phyloP scores from a whole-genome alignment of 352 stramenopile genomes.

The Globisporangium echinulatum region DNA sequence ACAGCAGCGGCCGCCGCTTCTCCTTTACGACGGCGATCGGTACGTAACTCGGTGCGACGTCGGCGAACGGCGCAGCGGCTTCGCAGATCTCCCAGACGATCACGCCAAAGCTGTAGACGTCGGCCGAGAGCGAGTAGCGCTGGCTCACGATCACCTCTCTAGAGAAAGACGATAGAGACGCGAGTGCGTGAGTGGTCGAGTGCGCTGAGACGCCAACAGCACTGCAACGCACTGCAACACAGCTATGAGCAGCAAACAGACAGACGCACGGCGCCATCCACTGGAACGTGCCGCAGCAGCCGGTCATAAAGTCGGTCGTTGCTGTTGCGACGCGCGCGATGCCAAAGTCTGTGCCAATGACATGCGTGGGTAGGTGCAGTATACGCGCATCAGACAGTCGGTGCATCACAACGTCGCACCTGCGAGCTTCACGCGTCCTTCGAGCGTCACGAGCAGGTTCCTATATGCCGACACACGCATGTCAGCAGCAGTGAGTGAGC shows the following conservation, averaged over 20 bases:
- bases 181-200: background rate
- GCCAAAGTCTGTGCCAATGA: slow-evolving; percentile 44
- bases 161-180: background rate
- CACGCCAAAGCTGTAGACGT: slow-evolving; percentile 79
- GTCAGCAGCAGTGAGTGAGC: background rate
- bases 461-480: slow-evolving; percentile 16
- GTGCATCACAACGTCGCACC: slow-evolving; percentile 14
- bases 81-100: slow-evolving; percentile 84
- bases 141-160: slow-evolving; percentile 67
- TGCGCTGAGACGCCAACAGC: background rate
- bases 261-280: slow-evolving; percentile 74
- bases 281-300: slow-evolving; percentile 75
- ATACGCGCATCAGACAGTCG: too few species aligned
- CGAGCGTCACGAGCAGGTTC: slow-evolving; percentile 66
- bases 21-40: slow-evolving; percentile 62
- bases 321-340: slow-evolving; percentile 58
- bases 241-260: background rate
- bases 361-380: too few species aligned
- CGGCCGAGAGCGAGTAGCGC: slow-evolving; percentile 58
- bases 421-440: slow-evolving; percentile 68
- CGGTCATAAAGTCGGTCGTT: slow-evolving; percentile 47
- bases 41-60: slow-evolving; percentile 42
- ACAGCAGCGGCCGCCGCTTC: slow-evolving; percentile 51
- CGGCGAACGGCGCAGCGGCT: slow-evolving; percentile 45
- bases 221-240: background rate